Percentiles rank a stretch among this genome's conserved stretches.
These are phyloP conservation scores for Teratosphaeriaceae sp. DNA, from an alignment of 2,329 filamentous ascomycete genomes.

Conservation along the genomic window DNA sequence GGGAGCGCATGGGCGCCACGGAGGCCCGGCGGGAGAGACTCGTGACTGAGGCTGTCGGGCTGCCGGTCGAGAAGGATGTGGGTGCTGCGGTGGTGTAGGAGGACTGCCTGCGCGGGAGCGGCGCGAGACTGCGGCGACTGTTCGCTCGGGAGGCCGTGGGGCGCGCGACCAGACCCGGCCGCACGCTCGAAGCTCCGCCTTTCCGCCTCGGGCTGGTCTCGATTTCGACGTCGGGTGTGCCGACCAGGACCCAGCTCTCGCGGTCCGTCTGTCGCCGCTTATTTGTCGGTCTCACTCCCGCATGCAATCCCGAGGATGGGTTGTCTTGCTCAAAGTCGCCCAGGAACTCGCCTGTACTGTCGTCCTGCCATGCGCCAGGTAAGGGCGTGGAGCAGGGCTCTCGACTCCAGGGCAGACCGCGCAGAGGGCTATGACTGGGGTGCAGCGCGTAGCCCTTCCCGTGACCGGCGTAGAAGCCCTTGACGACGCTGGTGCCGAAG, in stretches of 20 bases:
- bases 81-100: slow-evolving; percentile 13
- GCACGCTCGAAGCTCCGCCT: slow-evolving; percentile 24
- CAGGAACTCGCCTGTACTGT: slow-evolving; percentile 38
- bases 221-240: slow-evolving; percentile 41
- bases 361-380: slow-evolving; percentile 49
- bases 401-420: not conserved
- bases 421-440: not conserved
- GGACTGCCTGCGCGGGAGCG: slow-evolving; percentile 34
- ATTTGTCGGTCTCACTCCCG: slow-evolving; percentile 17
- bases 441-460: slow-evolving; percentile 56
- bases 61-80: slow-evolving; percentile 21
- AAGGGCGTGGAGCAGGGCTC: slow-evolving; percentile 37
- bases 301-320: slow-evolving; percentile 33
- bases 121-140: slow-evolving; percentile 33
- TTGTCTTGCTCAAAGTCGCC: slow-evolving; percentile 37
- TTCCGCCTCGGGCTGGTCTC: slow-evolving; percentile 36
- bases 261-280: slow-evolving; percentile 45
- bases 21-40: slow-evolving; percentile 52
- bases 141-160: slow-evolving; percentile 25
- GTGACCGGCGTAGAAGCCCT: slow-evolving; percentile 80
- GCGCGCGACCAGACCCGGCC: slow-evolving; percentile 11
- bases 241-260: slow-evolving; percentile 44
- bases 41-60: no score
- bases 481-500: slow-evolving; percentile 70
- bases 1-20: slow-evolving; percentile 42